Conservation (phyloP, 768 basidiomycete genomes). For the Tremella mesenterica region DNA sequence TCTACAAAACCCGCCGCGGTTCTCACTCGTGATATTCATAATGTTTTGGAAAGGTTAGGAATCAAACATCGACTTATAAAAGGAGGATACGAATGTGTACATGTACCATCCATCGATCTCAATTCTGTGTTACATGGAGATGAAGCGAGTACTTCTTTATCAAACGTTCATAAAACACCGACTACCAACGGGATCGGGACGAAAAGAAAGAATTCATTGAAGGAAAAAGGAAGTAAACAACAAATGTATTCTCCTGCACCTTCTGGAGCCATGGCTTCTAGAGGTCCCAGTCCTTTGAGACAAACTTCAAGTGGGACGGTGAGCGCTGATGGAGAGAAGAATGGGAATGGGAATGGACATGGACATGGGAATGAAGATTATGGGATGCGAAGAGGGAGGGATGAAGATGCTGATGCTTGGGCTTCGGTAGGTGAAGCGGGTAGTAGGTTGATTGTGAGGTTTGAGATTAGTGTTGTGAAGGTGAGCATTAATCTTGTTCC, state of each 20-base stretch:
- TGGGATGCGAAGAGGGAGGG: slow-evolving; percentile 31
- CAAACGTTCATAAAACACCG: slow-evolving; percentile 7
- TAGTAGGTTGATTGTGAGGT: slow-evolving; percentile 77
- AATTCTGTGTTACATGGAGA: slow-evolving; percentile 53
- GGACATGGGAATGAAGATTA: background rate
- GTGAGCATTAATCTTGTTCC: slow-evolving; percentile 56
- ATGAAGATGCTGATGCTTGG: slow-evolving; percentile 43
- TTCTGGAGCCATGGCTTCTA: background rate
- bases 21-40: slow-evolving; percentile 74
- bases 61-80: slow-evolving; percentile 86
- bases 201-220: background rate
- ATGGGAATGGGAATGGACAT: slow-evolving; percentile 5
- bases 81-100: slow-evolving; percentile 90
- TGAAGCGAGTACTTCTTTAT: slow-evolving; percentile 22
- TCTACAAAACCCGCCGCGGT: slow-evolving; percentile 73
- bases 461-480: slow-evolving; percentile 96
- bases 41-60: slow-evolving; percentile 86
- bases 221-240: slow-evolving; percentile 6
- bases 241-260: background rate
- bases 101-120: slow-evolving; percentile 86
- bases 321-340: slow-evolving; percentile 11
- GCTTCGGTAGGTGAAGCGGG: slow-evolving; percentile 49
- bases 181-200: slow-evolving; percentile 1
- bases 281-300: slow-evolving; percentile 4
- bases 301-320: slow-evolving; percentile 16